Percentiles rank a stretch among this genome's conserved stretches.
phyloP scores from a whole-genome alignment of 2,329 filamentous ascomycete genomes.

The Pestalotiopsis sp. region DNA sequence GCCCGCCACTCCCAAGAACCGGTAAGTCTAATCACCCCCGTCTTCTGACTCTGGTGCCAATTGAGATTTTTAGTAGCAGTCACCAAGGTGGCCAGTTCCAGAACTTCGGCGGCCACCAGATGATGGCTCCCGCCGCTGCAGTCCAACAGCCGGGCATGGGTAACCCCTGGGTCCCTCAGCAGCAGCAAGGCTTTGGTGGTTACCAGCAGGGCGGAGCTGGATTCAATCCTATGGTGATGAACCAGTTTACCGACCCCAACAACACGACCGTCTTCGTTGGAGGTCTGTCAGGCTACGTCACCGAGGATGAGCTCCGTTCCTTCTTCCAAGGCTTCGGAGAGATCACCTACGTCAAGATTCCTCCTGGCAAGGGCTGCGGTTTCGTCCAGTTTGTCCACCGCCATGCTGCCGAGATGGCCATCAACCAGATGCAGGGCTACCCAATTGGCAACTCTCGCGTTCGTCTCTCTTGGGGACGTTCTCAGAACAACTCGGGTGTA shows the following conservation, averaged over 20 bases:
- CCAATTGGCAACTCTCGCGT: slow-evolving; percentile 98
- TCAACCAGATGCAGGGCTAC: slow-evolving; percentile 99
- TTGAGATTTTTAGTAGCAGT: slow-evolving; percentile 28
- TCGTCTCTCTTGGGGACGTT: slow-evolving; percentile 94
- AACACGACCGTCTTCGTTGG: slow-evolving; percentile 99
- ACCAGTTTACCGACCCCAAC: slow-evolving; percentile 99
- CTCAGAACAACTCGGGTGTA: slow-evolving; percentile 98
- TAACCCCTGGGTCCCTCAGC: slow-evolving; percentile 39
- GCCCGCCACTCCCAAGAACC: slow-evolving; percentile 96
- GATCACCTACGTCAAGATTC: slow-evolving; percentile 99
- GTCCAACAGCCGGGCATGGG: slow-evolving; percentile 46
- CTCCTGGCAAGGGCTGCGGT: slow-evolving; percentile 96
- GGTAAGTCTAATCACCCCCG: slow-evolving; percentile 39
- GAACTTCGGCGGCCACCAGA: slow-evolving; percentile 38
- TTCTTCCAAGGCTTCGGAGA: slow-evolving; percentile 99
- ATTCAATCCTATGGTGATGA: slow-evolving; percentile 71
- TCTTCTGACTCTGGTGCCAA: not conserved
- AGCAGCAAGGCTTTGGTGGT: slow-evolving; percentile 40
- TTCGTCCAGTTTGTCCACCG: slow-evolving; percentile 99
- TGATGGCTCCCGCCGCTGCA: slow-evolving; percentile 41
- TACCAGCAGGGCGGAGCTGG: slow-evolving; percentile 40
- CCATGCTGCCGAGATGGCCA: slow-evolving; percentile 98
- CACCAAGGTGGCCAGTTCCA: slow-evolving; percentile 44
- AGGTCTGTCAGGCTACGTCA: slow-evolving; percentile 95
- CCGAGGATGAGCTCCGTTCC: slow-evolving; percentile 97